Base-by-base conservation (phyloP, 2,329 filamentous ascomycete species). In the Paecilomyces fulvus region DNA sequence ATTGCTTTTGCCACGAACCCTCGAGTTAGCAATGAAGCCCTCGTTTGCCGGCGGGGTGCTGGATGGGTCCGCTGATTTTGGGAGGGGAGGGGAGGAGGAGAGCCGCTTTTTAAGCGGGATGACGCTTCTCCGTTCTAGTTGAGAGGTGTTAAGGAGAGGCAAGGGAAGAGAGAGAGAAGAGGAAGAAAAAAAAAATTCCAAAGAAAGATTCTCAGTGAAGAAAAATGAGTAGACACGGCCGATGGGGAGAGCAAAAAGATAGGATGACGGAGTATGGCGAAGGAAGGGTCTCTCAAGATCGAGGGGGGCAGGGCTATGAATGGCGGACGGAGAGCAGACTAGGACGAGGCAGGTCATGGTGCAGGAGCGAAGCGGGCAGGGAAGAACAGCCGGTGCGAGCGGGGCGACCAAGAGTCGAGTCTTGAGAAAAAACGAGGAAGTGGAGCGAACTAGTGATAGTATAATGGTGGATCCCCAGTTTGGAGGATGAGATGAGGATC, bases 161-260 rank as follows among this genome's bases (percentile, higher is more conserved):
- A 7, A 7, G 37, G 17, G 14, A 17, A 43, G 37, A 9, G n/a
- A 9, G n/a, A 43, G 37, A 30, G 37, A 56, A 31, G 55, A 55
- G 23, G 52, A 25, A 37, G 50, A 58, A 31, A 53, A 55, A 48
- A 21, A 30, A 54, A 31, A 30, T 5, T 17, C 49, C 52, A n/a
- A 31, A 54, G 31, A 52, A 49, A 23, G 54, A 58, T 49, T 51
- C 54, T 30, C 52, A 50, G 23, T 52, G 51, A 33, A 12, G 10
- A 20, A 7, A 21, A 23, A 31, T 21, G 23, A 37, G 28, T 8
- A 49, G 21, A 49, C 21, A 14, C 17, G 17, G 20, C 6, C 6
- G 33, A 37, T 14, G n/a, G 14, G 17, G 37, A 43, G 14, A n/a
- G 37, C n/a, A 17, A 43, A 43, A 8, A 49, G 48, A 49, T 28